A percentile compares a stretch with the other conserved stretches of the same genome.
These are phyloP conservation scores for Podospora anserina DNA, from an alignment of 495 filamentous ascomycete species.

Conservation along the genomic window DNA sequence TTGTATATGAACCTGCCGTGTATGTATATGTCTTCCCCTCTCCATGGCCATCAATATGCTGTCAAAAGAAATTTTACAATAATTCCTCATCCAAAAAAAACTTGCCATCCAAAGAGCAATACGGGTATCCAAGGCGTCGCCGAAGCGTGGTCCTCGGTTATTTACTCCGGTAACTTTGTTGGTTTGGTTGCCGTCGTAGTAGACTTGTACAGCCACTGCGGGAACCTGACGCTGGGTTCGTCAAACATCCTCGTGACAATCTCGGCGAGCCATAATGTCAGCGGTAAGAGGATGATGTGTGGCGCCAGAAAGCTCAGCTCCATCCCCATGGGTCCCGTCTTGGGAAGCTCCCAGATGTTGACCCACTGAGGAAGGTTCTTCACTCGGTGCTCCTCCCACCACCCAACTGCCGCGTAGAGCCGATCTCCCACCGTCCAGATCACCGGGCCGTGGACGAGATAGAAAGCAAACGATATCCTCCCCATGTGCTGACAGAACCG, in stretches of 20 bases:
- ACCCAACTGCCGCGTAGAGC: slow-evolving; percentile 53
- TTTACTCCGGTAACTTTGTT: slow-evolving; percentile 20
- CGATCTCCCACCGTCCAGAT: slow-evolving; percentile 43
- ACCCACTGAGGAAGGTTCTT: slow-evolving; percentile 44
- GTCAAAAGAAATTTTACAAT: background rate
- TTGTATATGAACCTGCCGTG: background rate
- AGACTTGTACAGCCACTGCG: slow-evolving; percentile 51
- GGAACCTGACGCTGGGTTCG: slow-evolving; percentile 53
- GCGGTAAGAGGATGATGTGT: slow-evolving; percentile 53
- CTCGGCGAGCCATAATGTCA: slow-evolving; percentile 58
- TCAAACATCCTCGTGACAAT: slow-evolving; percentile 54
- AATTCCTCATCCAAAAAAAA: background rate
- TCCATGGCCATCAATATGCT: background rate
- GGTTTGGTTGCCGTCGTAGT: slow-evolving; percentile 11
- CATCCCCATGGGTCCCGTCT: slow-evolving; percentile 50
- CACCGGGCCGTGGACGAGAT: slow-evolving; percentile 63
- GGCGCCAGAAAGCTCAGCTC: slow-evolving; percentile 52
- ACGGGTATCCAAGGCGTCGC: too few relatives aligned
- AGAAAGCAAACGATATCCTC: slow-evolving; percentile 61
- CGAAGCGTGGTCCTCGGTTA: too few relatives aligned
- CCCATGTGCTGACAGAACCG: slow-evolving; percentile 62
- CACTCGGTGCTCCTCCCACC: slow-evolving; percentile 37
- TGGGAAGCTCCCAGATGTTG: slow-evolving; percentile 46
- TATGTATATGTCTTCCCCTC: background rate
- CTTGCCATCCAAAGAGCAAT: too few relatives aligned